Evolutionary conservation across 371 early-diverging fungal species (phyloP).

Genomic region (Actinomucor elegans): DNA sequence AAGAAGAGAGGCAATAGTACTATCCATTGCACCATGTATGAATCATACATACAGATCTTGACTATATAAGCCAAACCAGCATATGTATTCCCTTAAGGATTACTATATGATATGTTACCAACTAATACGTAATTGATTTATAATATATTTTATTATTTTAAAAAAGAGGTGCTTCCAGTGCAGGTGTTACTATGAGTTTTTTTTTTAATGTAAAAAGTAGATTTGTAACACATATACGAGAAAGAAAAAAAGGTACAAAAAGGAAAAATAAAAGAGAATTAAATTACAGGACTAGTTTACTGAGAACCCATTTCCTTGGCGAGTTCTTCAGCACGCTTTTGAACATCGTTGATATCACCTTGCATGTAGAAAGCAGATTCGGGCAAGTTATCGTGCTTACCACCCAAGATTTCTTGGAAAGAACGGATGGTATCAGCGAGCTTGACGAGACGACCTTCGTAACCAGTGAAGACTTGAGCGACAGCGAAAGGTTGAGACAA

Average conservation of each 20-base stretch:
- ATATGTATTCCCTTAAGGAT: too few species aligned
- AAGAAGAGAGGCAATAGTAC: slow-evolving; percentile 4
- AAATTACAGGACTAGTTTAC: slow-evolving; percentile 11
- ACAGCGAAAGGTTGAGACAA: slow-evolving; percentile 97
- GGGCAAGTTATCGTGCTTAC: slow-evolving; percentile 93
- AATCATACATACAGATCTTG: too few species aligned
- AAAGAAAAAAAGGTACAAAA: not conserved
- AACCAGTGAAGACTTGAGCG: slow-evolving; percentile 96
- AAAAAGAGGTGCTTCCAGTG: too few species aligned
- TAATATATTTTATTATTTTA: too few species aligned
- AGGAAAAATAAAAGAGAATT: not conserved
- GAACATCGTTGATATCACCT: slow-evolving; percentile 93
- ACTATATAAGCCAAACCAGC: too few species aligned
- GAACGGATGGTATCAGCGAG: slow-evolving; percentile 94
- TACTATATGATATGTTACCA: too few species aligned
- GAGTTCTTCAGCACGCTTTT: slow-evolving; percentile 88
- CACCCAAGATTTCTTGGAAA: slow-evolving; percentile 94
- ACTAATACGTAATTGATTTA: too few species aligned
- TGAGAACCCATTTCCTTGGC: slow-evolving; percentile 53
- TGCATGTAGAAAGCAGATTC: slow-evolving; percentile 97
- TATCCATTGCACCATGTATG: too few species aligned
- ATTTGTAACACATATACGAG: not conserved
- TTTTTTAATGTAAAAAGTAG: not conserved
- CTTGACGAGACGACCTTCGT: slow-evolving; percentile 89
- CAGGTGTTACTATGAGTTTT: too few species aligned